These are phyloP conservation scores for Globisporangium recalcitrans DNA, from an alignment of 352 stramenopile species.

Conservation along the genomic window DNA sequence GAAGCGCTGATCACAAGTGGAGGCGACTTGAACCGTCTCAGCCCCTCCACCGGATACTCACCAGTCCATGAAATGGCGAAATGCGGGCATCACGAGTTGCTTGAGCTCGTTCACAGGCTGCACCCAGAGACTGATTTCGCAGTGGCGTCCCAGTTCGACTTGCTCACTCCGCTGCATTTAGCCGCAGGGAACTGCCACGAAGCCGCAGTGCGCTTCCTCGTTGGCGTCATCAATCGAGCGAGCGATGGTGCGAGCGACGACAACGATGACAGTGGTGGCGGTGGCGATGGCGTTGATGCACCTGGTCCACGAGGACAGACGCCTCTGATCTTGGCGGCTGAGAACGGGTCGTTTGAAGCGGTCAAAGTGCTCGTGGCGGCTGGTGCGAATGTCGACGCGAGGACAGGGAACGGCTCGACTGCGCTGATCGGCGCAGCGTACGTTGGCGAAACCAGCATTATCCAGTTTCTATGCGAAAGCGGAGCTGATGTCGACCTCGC, in stretches of 20 bases:
- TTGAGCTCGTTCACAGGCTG: not conserved
- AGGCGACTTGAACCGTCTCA: not conserved
- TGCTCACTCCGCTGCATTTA: slow-evolving; percentile 3
- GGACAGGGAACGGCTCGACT: slow-evolving; percentile 5
- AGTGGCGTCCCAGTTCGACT: not conserved
- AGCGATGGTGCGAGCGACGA: not conserved
- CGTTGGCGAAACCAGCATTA: not conserved
- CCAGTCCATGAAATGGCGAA: slow-evolving; percentile 9
- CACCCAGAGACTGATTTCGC: slow-evolving; percentile 3
- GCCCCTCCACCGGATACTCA: not conserved
- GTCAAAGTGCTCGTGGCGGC: not conserved
- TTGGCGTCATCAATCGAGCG: not conserved
- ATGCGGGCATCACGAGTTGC: not conserved
- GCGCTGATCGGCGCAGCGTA: not conserved
- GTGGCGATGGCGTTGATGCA: not conserved
- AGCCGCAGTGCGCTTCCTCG: slow-evolving; percentile 1
- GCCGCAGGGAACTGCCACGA: not conserved
- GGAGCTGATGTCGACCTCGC: slow-evolving; percentile 1
- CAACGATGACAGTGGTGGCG: not conserved
- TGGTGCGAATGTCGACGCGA: not conserved
- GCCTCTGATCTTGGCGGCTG: not conserved
- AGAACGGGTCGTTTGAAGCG: not conserved
- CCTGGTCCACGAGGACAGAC: slow-evolving; percentile 4
- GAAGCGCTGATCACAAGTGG: not conserved
- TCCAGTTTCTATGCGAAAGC: slow-evolving; percentile 1